Evolutionary conservation across 2,329 filamentous ascomycete species (phyloP).

Genomic region (Colletotrichum simmondsii): DNA sequence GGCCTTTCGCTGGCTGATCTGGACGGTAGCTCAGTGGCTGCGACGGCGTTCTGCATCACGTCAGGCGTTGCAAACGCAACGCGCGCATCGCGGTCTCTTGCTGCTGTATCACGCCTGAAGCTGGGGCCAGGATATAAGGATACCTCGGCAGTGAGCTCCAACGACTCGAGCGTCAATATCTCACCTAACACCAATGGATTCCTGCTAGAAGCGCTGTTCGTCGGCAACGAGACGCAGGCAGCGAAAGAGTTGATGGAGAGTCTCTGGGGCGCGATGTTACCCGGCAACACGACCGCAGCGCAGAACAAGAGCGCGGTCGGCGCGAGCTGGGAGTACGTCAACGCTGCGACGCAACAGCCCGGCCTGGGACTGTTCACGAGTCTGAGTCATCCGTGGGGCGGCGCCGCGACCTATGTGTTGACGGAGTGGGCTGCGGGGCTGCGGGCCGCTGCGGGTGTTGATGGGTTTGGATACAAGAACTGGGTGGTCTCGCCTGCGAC

Average conservation of each 20-base stretch:
- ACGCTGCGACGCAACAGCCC: conserved; percentile 46
- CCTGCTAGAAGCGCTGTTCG: conserved; percentile 50
- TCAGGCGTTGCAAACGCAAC: conserved; percentile 30
- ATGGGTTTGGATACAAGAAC: conserved; percentile 39
- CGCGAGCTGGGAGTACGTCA: conserved; percentile 57
- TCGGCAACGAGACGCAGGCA: conserved; percentile 38
- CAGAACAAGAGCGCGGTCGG: conserved; percentile 45
- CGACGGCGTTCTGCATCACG: conserved; percentile 36
- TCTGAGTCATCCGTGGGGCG: conserved; percentile 56
- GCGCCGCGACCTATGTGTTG: conserved; percentile 55
- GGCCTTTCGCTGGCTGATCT: conserved; percentile 4
- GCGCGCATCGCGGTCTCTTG: conserved; percentile 26
- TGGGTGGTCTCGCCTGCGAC: conserved; percentile 42
- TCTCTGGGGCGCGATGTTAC: conserved; percentile 55
- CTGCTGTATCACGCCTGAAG: conserved; percentile 19
- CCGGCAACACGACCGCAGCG: conserved; percentile 37
- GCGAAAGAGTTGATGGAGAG: conserved; percentile 45
- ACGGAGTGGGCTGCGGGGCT: conserved; percentile 47
- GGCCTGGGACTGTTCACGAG: conserved; percentile 55
- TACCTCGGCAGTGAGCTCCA: conserved; percentile 20
- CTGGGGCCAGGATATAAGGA: conserved; percentile 38
- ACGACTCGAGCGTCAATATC: conserved; percentile 48
- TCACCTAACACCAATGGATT: conserved; percentile 60
- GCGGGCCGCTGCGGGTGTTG: conserved; percentile 22
- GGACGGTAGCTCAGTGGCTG: conserved; percentile 31